Percentiles rank a stretch among this genome's conserved stretches.
phyloP scores from a whole-genome alignment of 202 grass and related monocot species.

The Panicum hallii region DNA sequence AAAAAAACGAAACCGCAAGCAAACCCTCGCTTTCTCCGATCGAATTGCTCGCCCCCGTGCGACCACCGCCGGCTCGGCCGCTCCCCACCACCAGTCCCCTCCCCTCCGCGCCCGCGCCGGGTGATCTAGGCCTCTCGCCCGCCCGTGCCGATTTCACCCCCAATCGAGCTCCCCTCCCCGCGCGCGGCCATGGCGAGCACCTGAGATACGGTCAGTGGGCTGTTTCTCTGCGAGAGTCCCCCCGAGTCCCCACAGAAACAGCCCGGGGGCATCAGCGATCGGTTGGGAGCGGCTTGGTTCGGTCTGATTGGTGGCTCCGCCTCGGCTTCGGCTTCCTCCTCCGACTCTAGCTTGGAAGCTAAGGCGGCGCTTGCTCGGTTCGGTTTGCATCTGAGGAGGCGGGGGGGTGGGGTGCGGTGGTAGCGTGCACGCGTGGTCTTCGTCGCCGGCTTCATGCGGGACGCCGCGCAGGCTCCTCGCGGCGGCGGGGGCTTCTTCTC shows the following conservation, averaged over 20 bases:
- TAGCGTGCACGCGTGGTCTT: conserved; percentile 39
- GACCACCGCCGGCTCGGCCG: conserved; percentile 51
- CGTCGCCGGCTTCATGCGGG: conserved; percentile 60
- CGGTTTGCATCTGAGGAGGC: conserved; percentile 21
- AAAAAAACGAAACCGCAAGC: conserved; percentile 32
- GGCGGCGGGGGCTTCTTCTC: conserved; percentile 70
- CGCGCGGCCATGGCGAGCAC: conserved; percentile 55
- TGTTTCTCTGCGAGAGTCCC: conserved; percentile 66
- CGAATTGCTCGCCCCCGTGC: conserved; percentile 50
- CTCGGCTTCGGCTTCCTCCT: conserved; percentile 2
- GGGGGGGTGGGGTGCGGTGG: not conserved
- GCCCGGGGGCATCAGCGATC: conserved; percentile 48
- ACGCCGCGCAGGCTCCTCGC: conserved; percentile 63
- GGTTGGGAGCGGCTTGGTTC: not conserved
- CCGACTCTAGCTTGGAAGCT: conserved; percentile 31
- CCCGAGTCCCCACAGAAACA: conserved; percentile 67
- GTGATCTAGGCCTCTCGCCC: conserved; percentile 42
- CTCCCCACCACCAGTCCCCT: conserved; percentile 43
- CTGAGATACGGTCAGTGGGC: conserved; percentile 65
- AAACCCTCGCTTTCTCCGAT: conserved; percentile 59
- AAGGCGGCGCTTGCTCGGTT: conserved; percentile 33
- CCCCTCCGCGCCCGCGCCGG: conserved; percentile 12
- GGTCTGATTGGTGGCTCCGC: conserved; percentile 11
- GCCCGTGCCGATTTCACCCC: conserved; percentile 28
- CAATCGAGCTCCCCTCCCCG: not conserved